Evolutionary conservation across 176 grass and related monocot genomes (phyloP), one percentile per base, ranked within the genome.

Genomic region (Oryza longistaminata): DNA sequence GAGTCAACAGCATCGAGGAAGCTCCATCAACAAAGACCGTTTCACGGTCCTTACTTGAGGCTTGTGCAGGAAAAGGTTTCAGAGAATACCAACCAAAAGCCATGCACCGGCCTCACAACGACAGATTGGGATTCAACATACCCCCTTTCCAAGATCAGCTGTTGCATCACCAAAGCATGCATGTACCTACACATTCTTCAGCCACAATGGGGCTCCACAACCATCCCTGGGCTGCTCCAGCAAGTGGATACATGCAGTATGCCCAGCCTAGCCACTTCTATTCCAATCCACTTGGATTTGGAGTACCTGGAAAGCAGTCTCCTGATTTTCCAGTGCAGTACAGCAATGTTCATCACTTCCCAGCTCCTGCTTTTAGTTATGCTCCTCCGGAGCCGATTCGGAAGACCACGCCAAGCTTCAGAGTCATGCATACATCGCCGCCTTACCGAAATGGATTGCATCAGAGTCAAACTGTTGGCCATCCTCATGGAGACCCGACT

Each of bases 221-320:
- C 62, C 76, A 83, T 89, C 66, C 91, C 81, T 95, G 91, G 90
- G 79, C 70, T 71, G 50, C 87, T 86, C 85, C 85, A 46, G 85
- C 85, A 40, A 90, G 88, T 89, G 91, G 93, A 77, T 92, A 91
- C 75, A 81, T 92, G 39, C 87, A 90, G 29, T 92, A 90, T 87
- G 69, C 76, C 48, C 91, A 85, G 50, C 71, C 82, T 45, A 46
- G 79, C 64, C 90, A 87, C 9, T 89, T 88, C 70, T 83, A 87
- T 68, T 79, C 83, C 79, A 79, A 75, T 72, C 86, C 86, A 64
- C 70, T 83, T 21, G 45, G 83, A 62, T 88, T 82, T 66, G 27
- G 87, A 76, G 48, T 86, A 58, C 67, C 49, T 40, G 81, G 81
- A 67, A 91, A 91, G 22, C 76, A 73, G 53, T 77, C 82, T 80